These are phyloP conservation scores for Wickerhamiella kazuoi DNA, from an alignment of 805 yeast genomes.

Conservation along the genomic window DNA sequence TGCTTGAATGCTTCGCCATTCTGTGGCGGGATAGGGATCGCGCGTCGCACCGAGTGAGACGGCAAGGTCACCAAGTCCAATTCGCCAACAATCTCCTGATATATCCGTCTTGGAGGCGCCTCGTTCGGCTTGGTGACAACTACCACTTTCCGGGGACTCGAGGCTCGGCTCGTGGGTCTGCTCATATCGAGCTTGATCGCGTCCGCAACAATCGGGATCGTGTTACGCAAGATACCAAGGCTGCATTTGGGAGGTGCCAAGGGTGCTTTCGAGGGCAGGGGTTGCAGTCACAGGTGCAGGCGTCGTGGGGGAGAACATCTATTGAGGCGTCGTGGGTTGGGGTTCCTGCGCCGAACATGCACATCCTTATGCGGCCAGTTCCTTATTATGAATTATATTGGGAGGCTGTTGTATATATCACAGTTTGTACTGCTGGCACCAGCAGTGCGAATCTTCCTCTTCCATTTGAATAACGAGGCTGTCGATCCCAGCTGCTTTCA, in stretches of 20 bases:
- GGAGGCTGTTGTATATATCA: background rate
- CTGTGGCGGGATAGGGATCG: background rate
- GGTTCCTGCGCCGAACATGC: too few relatives aligned
- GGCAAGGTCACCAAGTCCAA: background rate
- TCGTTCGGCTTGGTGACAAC: background rate
- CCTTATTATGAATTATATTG: too few relatives aligned
- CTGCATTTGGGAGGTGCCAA: too few relatives aligned
- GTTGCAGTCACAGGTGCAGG: too few relatives aligned
- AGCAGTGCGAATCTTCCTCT: conserved; percentile 42
- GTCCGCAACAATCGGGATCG: too few relatives aligned
- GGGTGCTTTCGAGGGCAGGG: too few relatives aligned
- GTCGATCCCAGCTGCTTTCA: conserved; percentile 32
- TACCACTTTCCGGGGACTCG: background rate
- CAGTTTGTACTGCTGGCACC: conserved; percentile 32
- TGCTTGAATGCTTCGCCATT: background rate
- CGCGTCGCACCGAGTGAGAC: background rate
- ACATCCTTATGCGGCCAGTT: too few relatives aligned
- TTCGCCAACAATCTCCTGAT: background rate
- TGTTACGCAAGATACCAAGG: too few relatives aligned
- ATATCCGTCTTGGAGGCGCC: background rate
- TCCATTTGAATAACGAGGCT: conserved; percentile 53
- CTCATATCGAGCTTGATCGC: too few relatives aligned
- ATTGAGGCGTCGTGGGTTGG: too few relatives aligned
- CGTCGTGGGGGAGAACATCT: too few relatives aligned
- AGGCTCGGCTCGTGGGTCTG: background rate